Percentiles rank a stretch among this genome's conserved stretches.
Conservation (phyloP, 1,139 yeast species). For the Taphrina confusa region DNA sequence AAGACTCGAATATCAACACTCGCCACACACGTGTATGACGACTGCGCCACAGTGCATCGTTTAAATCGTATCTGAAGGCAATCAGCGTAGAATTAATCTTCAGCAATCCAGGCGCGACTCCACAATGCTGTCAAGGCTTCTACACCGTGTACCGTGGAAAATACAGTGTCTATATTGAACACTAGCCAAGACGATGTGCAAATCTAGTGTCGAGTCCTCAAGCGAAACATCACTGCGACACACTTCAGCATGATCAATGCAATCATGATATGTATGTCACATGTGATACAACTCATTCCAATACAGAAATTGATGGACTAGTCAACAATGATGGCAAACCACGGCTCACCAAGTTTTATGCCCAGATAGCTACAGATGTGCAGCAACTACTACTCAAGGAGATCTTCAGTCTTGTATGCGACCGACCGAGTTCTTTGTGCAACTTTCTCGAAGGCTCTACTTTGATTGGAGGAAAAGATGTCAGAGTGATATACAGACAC, state of each 20-base stretch:
- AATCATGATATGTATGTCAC: constrained; percentile 72
- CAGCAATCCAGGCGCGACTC: too few relatives aligned
- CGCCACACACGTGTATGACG: constrained; percentile 4
- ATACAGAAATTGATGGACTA: too few relatives aligned
- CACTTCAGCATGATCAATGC: constrained; percentile 81
- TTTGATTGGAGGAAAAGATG: constrained; percentile 67
- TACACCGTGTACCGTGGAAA: too few relatives aligned
- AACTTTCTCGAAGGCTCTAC: constrained; percentile 58
- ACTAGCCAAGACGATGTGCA: too few relatives aligned
- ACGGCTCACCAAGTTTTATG: constrained; percentile 84
- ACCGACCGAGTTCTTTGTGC: constrained; percentile 70
- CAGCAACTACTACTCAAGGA: constrained; percentile 74
- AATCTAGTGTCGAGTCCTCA: too few relatives aligned
- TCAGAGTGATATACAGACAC: constrained; percentile 87
- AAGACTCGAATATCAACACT: background rate
- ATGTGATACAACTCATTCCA: constrained; percentile 44
- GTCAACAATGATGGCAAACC: constrained; percentile 94
- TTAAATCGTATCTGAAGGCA: background rate
- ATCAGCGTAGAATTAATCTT: too few relatives aligned
- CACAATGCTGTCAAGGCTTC: too few relatives aligned
- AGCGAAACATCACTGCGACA: too few relatives aligned
- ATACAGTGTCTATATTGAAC: too few relatives aligned
- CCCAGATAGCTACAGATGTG: constrained; percentile 75
- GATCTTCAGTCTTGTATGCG: constrained; percentile 68
- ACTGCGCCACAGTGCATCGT: background rate